Evolutionary conservation across 2,329 filamentous ascomycete species (phyloP).

Genomic region (Penicillium expansum): DNA sequence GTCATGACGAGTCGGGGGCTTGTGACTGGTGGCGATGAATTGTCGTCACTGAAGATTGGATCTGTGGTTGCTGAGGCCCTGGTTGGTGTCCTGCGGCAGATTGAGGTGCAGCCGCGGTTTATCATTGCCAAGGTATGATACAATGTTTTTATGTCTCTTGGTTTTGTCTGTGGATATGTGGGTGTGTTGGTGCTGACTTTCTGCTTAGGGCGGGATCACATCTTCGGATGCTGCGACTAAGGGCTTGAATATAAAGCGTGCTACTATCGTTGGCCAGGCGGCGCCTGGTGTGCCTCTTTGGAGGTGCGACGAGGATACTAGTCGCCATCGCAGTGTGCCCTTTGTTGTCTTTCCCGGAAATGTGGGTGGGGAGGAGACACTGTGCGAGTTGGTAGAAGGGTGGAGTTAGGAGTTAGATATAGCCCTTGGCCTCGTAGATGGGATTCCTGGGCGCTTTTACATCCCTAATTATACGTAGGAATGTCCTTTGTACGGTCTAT

Average conservation of each 20-base stretch:
- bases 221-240: constrained; percentile 59
- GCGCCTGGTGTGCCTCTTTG: constrained; percentile 59
- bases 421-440: background rate
- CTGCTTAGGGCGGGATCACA: constrained; percentile 54
- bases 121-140: constrained; percentile 52
- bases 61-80: constrained; percentile 51
- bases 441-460: background rate
- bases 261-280: constrained; percentile 57
- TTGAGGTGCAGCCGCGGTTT: constrained; percentile 53
- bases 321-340: constrained; percentile 52
- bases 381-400: constrained; percentile 47
- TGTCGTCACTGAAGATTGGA: constrained; percentile 55
- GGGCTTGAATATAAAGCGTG: constrained; percentile 53
- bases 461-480: background rate
- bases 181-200: background rate
- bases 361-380: constrained; percentile 51
- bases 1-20: constrained; percentile 60
- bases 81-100: constrained; percentile 49
- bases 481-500: background rate
- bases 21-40: constrained; percentile 50
- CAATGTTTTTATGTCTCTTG: background rate
- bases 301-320: constrained; percentile 55
- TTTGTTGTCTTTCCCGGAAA: constrained; percentile 61
- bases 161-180: background rate
- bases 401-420: constrained; percentile 36